Base-by-base conservation (phyloP, 495 filamentous ascomycete genomes). In the Pyrenopolyporus hunteri region DNA sequence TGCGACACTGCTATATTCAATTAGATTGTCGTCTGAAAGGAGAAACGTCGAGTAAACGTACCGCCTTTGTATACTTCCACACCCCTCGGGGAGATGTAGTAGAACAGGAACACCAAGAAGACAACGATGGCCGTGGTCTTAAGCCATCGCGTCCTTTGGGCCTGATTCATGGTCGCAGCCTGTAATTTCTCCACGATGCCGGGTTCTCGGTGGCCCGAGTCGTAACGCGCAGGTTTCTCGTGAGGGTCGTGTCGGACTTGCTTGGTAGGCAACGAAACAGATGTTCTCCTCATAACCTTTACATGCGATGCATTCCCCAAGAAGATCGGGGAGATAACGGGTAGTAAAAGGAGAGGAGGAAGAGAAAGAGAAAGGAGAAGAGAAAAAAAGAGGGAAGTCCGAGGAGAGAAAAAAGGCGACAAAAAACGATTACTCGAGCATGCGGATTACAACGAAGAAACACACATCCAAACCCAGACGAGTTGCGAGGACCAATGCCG, bases 71-170 rank as follows among this genome's bases (percentile, higher is more conserved):
- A 76, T 25, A 79, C 63, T 46, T 80, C 71, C 16, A 79, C 74
- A 23, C 79, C 75, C 32, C 72, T 74, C 2, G 91, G 89, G 10
- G 86, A 83, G 48, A 96, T 75, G 74, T 86, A 91, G 70, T 91
- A 87, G 50, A 95, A 79, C 19, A 93, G 72, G 63, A 93, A 79
- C 55, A 96, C 72, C 35, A 96, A 60, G 67, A 88, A 83, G 45
- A 86, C 82, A 51, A 95, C 78, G 62, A 95, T 84, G 64, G 87
- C 88, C 29, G 87, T 89, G 32, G 89, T 89, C 84, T 94, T 96
- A 59, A 95, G 61, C 73, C 87, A 92, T 66, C 91, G 85, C 55
- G 86, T 87, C 78, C 82, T 84, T 76, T 90, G 87, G 61, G 82
- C 83, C 74, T 89, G 87, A 59, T 84, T 85, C 81, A 88, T 87